These are phyloP conservation scores for Aspergillus versicolor DNA, from an alignment of 2,329 filamentous ascomycete species.

Conservation along the genomic window DNA sequence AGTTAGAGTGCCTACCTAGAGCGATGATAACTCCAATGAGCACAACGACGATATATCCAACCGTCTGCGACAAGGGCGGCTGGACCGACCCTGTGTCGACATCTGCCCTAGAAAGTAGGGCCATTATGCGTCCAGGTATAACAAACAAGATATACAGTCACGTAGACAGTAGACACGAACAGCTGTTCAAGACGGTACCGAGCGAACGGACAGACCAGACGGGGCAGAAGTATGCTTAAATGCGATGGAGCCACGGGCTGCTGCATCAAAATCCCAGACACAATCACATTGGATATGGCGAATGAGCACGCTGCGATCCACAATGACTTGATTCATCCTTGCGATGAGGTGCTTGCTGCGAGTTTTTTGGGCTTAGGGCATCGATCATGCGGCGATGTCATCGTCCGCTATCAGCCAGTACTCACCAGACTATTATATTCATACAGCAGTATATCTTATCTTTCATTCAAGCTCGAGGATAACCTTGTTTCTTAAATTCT, in stretches of 20 bases:
- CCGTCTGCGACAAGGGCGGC: constrained; percentile 38
- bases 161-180: not conserved
- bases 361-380: not conserved
- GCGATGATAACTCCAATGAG: constrained; percentile 43
- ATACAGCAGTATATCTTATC: too few species aligned
- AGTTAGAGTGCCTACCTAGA: constrained; percentile 21
- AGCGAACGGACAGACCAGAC: not conserved
- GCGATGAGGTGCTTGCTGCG: not conserved
- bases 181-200: not conserved
- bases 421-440: too few species aligned
- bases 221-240: not conserved
- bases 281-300: not conserved
- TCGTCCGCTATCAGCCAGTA: not conserved
- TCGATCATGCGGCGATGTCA: not conserved
- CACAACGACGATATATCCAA: constrained; percentile 46
- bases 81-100: constrained; percentile 18
- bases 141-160: not conserved
- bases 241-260: not conserved
- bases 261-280: not conserved
- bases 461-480: too few species aligned
- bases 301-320: not conserved
- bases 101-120: not conserved
- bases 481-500: too few species aligned
- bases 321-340: not conserved
- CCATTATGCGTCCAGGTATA: not conserved